A percentile compares a stretch with the other conserved stretches of the same genome.
Evolutionary conservation across 2,329 filamentous ascomycete species (phyloP).

Genomic region (Intubia oerlemansii): DNA sequence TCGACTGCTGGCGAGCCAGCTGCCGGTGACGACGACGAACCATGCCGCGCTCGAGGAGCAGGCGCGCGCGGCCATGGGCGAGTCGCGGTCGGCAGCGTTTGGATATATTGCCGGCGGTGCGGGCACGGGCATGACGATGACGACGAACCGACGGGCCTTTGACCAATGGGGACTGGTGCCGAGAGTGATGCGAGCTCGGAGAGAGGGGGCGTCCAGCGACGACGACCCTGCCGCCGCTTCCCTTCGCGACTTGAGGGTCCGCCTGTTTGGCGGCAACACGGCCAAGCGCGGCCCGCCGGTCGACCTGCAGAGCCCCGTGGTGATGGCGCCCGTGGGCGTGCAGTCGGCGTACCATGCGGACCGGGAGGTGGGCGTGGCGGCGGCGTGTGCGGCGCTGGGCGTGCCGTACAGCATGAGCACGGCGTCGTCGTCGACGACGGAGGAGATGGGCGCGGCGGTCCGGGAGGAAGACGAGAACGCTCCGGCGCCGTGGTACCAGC

Average conservation of each 20-base stretch:
- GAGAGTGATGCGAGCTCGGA: constrained; percentile 22
- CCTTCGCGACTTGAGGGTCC: constrained; percentile 25
- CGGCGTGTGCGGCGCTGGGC: constrained; percentile 35
- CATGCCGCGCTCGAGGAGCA: constrained; percentile 33
- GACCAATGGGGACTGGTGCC: constrained; percentile 29
- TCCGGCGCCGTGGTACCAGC: constrained; percentile 37
- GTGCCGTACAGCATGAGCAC: constrained; percentile 50
- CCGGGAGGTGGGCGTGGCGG: constrained; percentile 40
- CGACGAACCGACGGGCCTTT: constrained; percentile 36
- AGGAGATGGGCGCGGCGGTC: constrained; percentile 40
- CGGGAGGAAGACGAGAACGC: constrained; percentile 11
- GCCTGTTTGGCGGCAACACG: constrained; percentile 26
- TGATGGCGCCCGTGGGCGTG: constrained; percentile 49
- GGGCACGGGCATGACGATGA: constrained; percentile 37
- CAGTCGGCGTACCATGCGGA: constrained; percentile 46
- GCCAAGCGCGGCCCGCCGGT: background rate
- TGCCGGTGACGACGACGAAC: constrained; percentile 34
- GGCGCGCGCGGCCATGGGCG: constrained; percentile 25
- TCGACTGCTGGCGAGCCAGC: constrained; percentile 24
- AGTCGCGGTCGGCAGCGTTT: constrained; percentile 16
- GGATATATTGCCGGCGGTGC: constrained; percentile 42
- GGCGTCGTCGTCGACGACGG: constrained; percentile 39
- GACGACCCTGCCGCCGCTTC: constrained; percentile 8
- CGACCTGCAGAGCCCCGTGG: constrained; percentile 22
- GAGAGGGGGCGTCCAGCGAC: background rate